Base-by-base conservation (phyloP, 257 asterid species). In the Primulina huaijiensis region DNA sequence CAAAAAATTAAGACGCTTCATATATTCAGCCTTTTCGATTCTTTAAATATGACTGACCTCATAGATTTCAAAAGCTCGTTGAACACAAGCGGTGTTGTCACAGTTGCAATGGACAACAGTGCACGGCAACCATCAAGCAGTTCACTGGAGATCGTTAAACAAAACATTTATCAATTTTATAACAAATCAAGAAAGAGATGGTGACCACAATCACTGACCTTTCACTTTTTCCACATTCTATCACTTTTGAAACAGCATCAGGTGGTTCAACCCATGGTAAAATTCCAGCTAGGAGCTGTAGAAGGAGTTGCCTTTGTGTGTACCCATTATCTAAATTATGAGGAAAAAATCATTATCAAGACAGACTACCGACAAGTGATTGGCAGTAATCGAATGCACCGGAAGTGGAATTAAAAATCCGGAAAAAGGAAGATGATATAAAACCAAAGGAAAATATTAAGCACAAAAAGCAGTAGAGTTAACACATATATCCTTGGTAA, bases 41-140 rank as follows among this genome's bases (percentile, higher is more conserved):
- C 64, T 60, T 34, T 57, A 58, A 37, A 50, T 43, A 46, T 52
- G 52, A 75, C 86, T 65, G 72, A 90, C 98, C 98, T 84, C 76
- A 89, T 76, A 52, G 95, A 81, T 75, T 85, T 93, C 80, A 90
- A 68, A 68, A 93, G 95, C 62, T 87, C 91, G 79, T 93, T 90
- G 81, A 90, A 93, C 40, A 85, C 72, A n/a, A 72, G 67, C 29
- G 94, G 97, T 61, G 82, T 77, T 31, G 96, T 93, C 77, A 89
- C 95, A 77, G 89, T 83, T 65, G 99, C 89, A 78, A 93, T 78
- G 70, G 90, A 86, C 83, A 93, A 31, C 73, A 90, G 90, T 14
- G 92, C 96, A 74, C 97, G 96, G 77, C 96, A 93, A 69, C 96
- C 99, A 80, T 93, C 99, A 64, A 93, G 87, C 82, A 93, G 78